Base-by-base conservation (phyloP, 129 eudicot species). In the Lactuca saligna region DNA sequence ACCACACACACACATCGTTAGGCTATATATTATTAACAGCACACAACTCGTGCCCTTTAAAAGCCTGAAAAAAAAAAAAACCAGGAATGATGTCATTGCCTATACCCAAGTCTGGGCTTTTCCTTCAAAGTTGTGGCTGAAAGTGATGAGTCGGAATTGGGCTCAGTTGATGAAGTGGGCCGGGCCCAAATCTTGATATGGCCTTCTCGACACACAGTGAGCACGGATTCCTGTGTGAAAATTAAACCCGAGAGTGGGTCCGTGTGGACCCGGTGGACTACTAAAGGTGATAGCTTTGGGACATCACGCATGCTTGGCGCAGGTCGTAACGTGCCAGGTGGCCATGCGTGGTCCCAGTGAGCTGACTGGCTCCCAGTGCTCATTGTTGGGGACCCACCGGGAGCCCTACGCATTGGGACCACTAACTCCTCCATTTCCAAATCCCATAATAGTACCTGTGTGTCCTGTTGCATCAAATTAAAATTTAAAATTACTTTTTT, bases 281-380 rank as follows among this genome's bases (percentile, higher is more conserved):
- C 91, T 33, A 92, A 66, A 5, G 98, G 98, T n/a, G 98, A 84
- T 8, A 92, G 87, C 78, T 92, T 92, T 29, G 98, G 98, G 16
- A 92, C 90, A 57, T 86, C 95, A 42, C 88, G 84, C 82, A 87
- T 89, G 78, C 95, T 85, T 48, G 98, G 98, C 55, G 98, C 75
- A 7, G 96, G 95, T 75, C 80, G 98, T 46, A 93, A 69, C 10
- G 88, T 78, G 4, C 98, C 98, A 20, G 57, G 78, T 13, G 91
- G 86, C 71, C 65, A 79, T 14, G 85, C 81, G 29, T 42, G 75
- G 84, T 89, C 97, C 95, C 97, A 93, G 12, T 84, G 96, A 68
- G 96, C 71, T 11, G 98, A 93, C 35, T 81, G 98, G 67, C 88
- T 86, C 46, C 90, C 95, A 3, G 92, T 78, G 54, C 95, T 93